Base-by-base conservation (phyloP, 768 basidiomycete genomes). In the Mycena floridula region DNA sequence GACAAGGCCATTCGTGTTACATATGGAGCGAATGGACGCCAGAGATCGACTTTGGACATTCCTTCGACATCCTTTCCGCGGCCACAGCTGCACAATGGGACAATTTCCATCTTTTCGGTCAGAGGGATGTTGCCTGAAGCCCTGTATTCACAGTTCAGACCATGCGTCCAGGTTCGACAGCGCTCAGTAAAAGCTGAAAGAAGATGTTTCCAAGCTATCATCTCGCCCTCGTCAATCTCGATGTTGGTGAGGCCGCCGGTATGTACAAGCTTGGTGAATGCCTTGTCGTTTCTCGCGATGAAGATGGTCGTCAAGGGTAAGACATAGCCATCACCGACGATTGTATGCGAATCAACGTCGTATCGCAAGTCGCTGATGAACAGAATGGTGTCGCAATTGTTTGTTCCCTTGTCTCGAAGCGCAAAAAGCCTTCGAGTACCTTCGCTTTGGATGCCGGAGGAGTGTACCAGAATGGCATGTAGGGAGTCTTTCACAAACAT, bases 71-170 rank as follows among this genome's bases (percentile, higher is more conserved):
- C 66, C 11, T 68, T 48, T 1, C 70, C 70, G 23, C 57, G 49
- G 11, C 72, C 72, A 23, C 72, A 73, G 2, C 59, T 59, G 42
- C 73, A 74, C 26, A 69, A 55, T 0, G 68, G 65, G 12, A 54
- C 52, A 41, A 57, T 56, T 2, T 61, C 58, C 13, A 60, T 55
- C 36, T 63, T 54, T 6, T 40, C 52, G 32, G 53, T 52, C 7
- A 68, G 49, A 2, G 73, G 69, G 24, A 68, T 54, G 53, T 11
- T 55, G 44, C 3, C 44, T 13, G 18, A 49, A 21, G 12, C 11
- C 13, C 32, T 23, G 50, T 73, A 74, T 49, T 67, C 68, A 56
- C 72, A 74, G 23, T 55, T 54, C 3, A 50, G 22, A 20, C 44
- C 50, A 53, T 75, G 72, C 3, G 36, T 50, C 72, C 70, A 73